Base-by-base conservation (phyloP, 495 filamentous ascomycete species). In the Penicillium angulare region DNA sequence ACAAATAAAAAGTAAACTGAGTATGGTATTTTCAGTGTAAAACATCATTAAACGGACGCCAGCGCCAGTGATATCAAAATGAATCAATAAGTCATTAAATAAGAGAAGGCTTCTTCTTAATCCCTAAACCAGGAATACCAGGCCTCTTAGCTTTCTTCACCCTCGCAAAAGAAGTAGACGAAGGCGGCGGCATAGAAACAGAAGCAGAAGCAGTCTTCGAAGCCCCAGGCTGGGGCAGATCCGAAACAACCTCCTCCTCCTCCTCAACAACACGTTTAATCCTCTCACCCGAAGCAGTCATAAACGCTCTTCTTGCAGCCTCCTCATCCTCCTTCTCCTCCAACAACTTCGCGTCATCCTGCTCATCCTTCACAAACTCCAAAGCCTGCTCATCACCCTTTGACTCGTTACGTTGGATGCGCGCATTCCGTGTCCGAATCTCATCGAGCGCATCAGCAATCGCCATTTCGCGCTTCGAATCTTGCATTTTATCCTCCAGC, bases 391-490 rank as follows among this genome's bases (percentile, higher is more conserved):
- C 72, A 16, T 71, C 71, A 7, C 73, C 60, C 64, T 75, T 39
- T 2, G 83, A 84, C 46, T 86, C 83, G 46, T 83, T 85, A 57
- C 86, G 77, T 69, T 92, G 88, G 21, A 91, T 80, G 56, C 90
- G 78, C 15, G 93, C 95, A 75, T 97, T 99, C 56, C 92, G 70
- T 32, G 84, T 90, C 49, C 93, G 76, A 39, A 97, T 97, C 72
- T 97, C 91, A 69, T 99, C 95, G 55, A 99, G 71, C 24, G 90
- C 90, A 74, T 99, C 95, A 29, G 95, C 95, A 57, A 97, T 87
- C 40, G 85, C 87, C 95, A 99, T 97, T 74, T 97, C 95, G 47
- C 86, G 76, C 76, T 93, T 95, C n/a, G 90, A 89, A 67, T 99
- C 95, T 22, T 85, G 71, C 49, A 90, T 95, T 69, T 92, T 92